A percentile compares a stretch with the other conserved stretches of the same genome.
Conservation (phyloP, 2,329 filamentous ascomycete species). For the Plenodomus tracheiphilus region DNA sequence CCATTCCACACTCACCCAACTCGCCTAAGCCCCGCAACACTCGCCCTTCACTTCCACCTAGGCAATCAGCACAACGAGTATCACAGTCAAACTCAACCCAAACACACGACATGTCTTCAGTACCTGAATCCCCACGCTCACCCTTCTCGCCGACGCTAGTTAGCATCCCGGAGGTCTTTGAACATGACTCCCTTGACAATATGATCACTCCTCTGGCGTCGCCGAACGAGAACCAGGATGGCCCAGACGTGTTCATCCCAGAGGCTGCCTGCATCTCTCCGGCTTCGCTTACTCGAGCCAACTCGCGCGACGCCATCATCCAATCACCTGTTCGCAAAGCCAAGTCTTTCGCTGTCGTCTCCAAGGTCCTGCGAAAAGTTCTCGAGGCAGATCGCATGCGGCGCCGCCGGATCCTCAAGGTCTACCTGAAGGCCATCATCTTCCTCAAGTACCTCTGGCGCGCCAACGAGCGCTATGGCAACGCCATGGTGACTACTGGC, state of each 20-base stretch:
- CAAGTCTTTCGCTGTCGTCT: slow-evolving; percentile 19
- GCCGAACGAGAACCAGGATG: slow-evolving; percentile 20
- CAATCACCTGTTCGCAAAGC: slow-evolving; percentile 21
- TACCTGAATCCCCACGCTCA: slow-evolving; percentile 18
- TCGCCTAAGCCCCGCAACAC: slow-evolving; percentile 9
- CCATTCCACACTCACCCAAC: slow-evolving; percentile 20
- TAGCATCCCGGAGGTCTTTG: slow-evolving; percentile 29
- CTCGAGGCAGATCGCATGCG: slow-evolving; percentile 27
- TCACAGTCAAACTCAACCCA: slow-evolving; percentile 5
- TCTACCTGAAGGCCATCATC: slow-evolving; percentile 29
- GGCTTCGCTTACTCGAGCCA: slow-evolving; percentile 21
- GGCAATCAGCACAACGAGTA: slow-evolving; percentile 4
- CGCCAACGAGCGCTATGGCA: slow-evolving; percentile 30
- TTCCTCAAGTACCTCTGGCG: slow-evolving; percentile 27
- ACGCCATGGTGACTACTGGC: slow-evolving; percentile 30
- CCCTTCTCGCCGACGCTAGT: slow-evolving; percentile 29
- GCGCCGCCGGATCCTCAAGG: slow-evolving; percentile 20
- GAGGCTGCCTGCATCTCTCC: slow-evolving; percentile 20
- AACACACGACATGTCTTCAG: slow-evolving; percentile 18
- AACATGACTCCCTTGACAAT: slow-evolving; percentile 22
- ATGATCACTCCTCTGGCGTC: slow-evolving; percentile 7
- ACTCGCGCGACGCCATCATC: slow-evolving; percentile 25
- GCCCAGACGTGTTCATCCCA: slow-evolving; percentile 21
- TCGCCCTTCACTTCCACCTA: slow-evolving; percentile 9
- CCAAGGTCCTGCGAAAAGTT: slow-evolving; percentile 24